Conservation (phyloP, 306 rosid species). For the Lagenaria siceraria region DNA sequence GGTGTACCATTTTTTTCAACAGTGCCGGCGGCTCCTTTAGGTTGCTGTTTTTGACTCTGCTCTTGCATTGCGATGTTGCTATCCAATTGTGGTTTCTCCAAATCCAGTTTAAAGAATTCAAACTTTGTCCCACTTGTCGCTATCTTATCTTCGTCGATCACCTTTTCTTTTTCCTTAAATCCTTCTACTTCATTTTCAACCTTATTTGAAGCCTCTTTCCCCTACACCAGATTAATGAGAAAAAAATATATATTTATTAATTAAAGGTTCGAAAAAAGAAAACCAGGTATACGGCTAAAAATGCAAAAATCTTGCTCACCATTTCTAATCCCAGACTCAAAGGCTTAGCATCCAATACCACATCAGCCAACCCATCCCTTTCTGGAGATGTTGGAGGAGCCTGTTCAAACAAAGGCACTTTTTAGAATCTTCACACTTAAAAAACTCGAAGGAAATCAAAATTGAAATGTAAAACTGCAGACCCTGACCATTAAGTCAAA, state of each 20-base stretch:
- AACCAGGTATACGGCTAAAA: background rate
- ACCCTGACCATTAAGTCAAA: conserved; percentile 68
- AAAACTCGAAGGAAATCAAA: conserved; percentile 14
- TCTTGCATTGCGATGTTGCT: conserved; percentile 13
- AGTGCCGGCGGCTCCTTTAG: conserved; percentile 16
- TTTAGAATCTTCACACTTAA: conserved; percentile 20
- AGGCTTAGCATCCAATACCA: conserved; percentile 19
- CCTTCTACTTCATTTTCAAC: conserved; percentile 26
- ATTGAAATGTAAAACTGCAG: conserved; percentile 5
- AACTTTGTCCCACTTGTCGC: conserved; percentile 14
- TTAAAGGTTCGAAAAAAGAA: background rate
- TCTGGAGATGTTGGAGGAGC: conserved; percentile 49
- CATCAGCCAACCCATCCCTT: conserved; percentile 19
- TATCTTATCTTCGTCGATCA: conserved; percentile 21
- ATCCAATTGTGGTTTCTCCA: conserved; percentile 25
- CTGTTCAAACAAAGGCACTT: conserved; percentile 23
- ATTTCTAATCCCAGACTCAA: conserved; percentile 11
- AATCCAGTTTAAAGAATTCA: conserved; percentile 21
- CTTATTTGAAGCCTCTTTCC: conserved; percentile 12
- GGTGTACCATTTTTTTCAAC: conserved; percentile 41
- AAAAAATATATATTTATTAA: background rate
- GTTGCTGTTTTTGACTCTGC: conserved; percentile 17
- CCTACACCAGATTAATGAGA: conserved; percentile 14
- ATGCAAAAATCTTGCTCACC: conserved; percentile 14
- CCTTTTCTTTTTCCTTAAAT: conserved; percentile 12